Base-by-base conservation (phyloP, 139 green algal genomes). In the Chlamydomonas sp. region DNA sequence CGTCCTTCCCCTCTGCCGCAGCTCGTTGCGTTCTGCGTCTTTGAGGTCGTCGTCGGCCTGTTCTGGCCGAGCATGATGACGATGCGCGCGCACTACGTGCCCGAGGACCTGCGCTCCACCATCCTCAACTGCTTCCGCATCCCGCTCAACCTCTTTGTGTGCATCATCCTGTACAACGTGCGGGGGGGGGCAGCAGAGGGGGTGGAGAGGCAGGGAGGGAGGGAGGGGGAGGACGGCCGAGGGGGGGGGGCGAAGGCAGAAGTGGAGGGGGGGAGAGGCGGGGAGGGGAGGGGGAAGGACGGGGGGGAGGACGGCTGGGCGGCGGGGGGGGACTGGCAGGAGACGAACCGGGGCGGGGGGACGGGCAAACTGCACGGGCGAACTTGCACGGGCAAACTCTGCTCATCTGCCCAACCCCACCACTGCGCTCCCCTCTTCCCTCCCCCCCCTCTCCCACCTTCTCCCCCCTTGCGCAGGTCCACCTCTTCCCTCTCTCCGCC, bases 11-110 rank as follows among this genome's bases (percentile, higher is more conserved):
- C n/a, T 35, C 75, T 86, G 62, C 37, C 97, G 6, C 89, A 96
- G 83, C 77, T 98, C 65, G 4, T 92, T 35, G 89, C 86, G 1
- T 98, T 98, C 76, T 94, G 90, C 71, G 73, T 85, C 13, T 98
- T 98, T 80, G 94, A 98, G 83, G 84, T 89, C 34, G 58, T 35
- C 38, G 84, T 95, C 35, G 92, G 93, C 59, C 71, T 97, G 36
- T 98, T 98, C 84, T 98, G 94, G 94, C 94, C 94, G 0, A 89
- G 73, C 73, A 97, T 98, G 87, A 98, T 98, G 94, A 94, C 86
- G 35, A 88, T 97, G 81, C 86, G 91, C 24, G 81, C 83, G 47
- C 71, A 86, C 60, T 95, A 96, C 78, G 85, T 99, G 34, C 94
- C 94, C 0, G 94, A 99, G 78, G 91, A 97, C 73, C 79, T 90